Evolutionary conservation across 306 rosid species (phyloP).

Genomic region (Cucumis cinereus): DNA sequence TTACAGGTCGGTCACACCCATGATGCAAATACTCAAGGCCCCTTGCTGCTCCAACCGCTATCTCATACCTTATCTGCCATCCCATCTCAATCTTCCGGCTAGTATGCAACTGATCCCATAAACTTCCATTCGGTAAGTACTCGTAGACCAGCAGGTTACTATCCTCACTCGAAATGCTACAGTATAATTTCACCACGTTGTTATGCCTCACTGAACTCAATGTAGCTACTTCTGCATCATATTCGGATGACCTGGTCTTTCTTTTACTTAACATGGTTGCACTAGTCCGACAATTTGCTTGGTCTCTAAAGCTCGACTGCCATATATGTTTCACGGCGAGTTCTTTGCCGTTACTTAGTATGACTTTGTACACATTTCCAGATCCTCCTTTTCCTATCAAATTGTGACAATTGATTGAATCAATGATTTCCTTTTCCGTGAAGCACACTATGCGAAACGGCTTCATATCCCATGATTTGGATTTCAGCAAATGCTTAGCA

Average conservation of each 20-base stretch:
- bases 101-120: conserved; percentile 71
- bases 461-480: conserved; percentile 61
- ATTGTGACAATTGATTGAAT: conserved; percentile 45
- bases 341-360: conserved; percentile 38
- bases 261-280: conserved; percentile 40
- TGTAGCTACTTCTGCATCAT: conserved; percentile 74
- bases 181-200: conserved; percentile 80
- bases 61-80: conserved; percentile 70
- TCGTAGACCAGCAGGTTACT: conserved; percentile 75
- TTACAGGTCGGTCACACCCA: conserved; percentile 60
- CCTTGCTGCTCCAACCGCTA: conserved; percentile 78
- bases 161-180: conserved; percentile 87
- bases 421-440: conserved; percentile 50
- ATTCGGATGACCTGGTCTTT: conserved; percentile 31
- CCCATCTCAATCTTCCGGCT: conserved; percentile 40
- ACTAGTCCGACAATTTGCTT: conserved; percentile 30
- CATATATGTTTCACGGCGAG: conserved; percentile 79
- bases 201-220: conserved; percentile 79
- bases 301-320: conserved; percentile 29
- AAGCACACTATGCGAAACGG: conserved; percentile 48
- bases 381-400: conserved; percentile 87
- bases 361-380: conserved; percentile 66
- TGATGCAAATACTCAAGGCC: conserved; percentile 87
- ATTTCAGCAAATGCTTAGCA: conserved; percentile 25
- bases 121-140: conserved; percentile 78